Base-by-base conservation (phyloP, 2,329 filamentous ascomycete genomes). In the Cladosporium sp. region DNA sequence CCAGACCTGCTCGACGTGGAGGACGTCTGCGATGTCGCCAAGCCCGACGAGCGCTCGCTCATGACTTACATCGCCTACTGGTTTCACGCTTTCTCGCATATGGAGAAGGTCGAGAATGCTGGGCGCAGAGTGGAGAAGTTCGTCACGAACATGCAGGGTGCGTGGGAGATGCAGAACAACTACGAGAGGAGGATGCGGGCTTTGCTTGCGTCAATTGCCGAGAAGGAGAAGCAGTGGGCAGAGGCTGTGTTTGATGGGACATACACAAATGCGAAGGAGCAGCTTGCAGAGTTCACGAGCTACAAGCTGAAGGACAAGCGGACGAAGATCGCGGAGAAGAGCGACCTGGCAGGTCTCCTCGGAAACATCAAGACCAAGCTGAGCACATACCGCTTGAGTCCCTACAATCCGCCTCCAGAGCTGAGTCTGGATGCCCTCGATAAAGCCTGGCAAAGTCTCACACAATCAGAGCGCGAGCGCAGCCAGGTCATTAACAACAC, bases 41-140 rank as follows among this genome's bases (percentile, higher is more conserved):
- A 93, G 73, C 93, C 93, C 19, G 93, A 98, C 68, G 93, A 98
- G 72, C 85, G 89, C 63, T 95, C 88, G 69, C 79, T 98, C 68
- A 98, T 98, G 93, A 98, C 93, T 1, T 98, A 98, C 71, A 98
- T 98, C 63, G 93, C 93, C 59, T 98, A 98, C 76, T 98, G 93
- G 93, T 98, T 98, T 79, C 93, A 98, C 68, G 93, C 93, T 62
- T 98, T 98, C 70, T 97, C 92, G 31, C 92, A 97, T 66, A 95
- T 98, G 85, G 93, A 98, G 74, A 87, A 92, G 68, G 93, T 98
- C 8, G 93, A 98, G 72, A 98, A 98, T 68, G 93, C 93, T 3
- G 93, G 93, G 4, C 83, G 93, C 56, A 83, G 93, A 61, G 93
- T 98, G 4, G 93, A 98, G 74, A 98, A 98, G 72, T 98, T 98